Evolutionary conservation across 805 yeast species (phyloP).

Genomic region (Saccharomycopsis fodiens): DNA sequence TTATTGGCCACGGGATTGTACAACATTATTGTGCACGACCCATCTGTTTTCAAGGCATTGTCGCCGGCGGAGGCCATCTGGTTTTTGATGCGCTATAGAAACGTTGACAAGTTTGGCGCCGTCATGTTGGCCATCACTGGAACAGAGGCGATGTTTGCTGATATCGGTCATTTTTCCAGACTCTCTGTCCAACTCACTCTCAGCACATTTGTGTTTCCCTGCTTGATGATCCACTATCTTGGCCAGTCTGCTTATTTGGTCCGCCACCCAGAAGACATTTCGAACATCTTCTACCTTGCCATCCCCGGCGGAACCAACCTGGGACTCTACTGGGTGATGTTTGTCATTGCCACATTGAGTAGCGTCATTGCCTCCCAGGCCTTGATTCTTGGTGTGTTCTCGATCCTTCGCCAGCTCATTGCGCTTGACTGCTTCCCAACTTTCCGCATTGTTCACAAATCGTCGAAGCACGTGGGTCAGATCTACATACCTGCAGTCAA

Average conservation of each 20-base stretch:
- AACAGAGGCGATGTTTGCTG: conserved; percentile 59
- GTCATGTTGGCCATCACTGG: conserved; percentile 53
- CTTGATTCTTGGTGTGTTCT: conserved; percentile 46
- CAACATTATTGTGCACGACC: conserved; percentile 34
- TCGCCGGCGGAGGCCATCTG: conserved; percentile 46
- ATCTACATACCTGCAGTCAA: conserved; percentile 47
- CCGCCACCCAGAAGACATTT: conserved; percentile 31
- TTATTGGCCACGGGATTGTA: conserved; percentile 39
- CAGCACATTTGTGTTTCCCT: conserved; percentile 41
- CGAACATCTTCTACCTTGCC: conserved; percentile 40
- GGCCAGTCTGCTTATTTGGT: conserved; percentile 51
- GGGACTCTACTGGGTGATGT: conserved; percentile 42
- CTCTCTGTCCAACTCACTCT: conserved; percentile 43
- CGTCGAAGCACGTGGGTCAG: conserved; percentile 38
- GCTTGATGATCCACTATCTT: conserved; percentile 43
- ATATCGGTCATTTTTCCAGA: conserved; percentile 49
- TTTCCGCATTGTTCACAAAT: conserved; percentile 38
- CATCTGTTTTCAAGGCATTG: conserved; percentile 39
- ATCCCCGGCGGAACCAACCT: conserved; percentile 43
- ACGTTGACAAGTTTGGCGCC: conserved; percentile 39
- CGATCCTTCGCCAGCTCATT: conserved; percentile 45
- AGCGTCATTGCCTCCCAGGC: conserved; percentile 58
- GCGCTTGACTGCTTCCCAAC: conserved; percentile 48
- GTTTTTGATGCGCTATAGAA: conserved; percentile 31
- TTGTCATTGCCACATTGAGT: conserved; percentile 45